Base-by-base conservation (phyloP, 768 basidiomycete species). In the Rhodotorula diobovata region DNA sequence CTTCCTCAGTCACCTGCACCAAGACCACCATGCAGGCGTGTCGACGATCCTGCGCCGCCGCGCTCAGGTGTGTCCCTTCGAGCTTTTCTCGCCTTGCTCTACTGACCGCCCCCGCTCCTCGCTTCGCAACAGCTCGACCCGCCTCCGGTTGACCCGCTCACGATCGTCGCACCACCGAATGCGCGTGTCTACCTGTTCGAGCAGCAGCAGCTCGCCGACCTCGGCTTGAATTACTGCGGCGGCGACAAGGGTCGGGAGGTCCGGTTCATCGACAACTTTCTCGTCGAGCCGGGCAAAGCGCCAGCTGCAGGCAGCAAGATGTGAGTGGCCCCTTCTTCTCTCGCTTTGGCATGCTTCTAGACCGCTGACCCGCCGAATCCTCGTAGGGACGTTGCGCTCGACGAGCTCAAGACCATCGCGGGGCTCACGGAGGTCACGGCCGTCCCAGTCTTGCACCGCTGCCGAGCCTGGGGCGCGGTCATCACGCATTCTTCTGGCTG, bases 1-100 rank as follows among this genome's bases (percentile, higher is more conserved):
- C 48, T 96, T 88, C 79, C 83, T 95, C 70, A 92, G 90, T 71
- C 95, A 98, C 79, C 85, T 89, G 75, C 95, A 96, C 77, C 94
- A 85, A 1, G 95, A 97, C 78, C 95, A 97, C 79, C 94, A 96
- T 78, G 85, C 89, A 51, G 94, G 95, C 15, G 79, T 94, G 45
- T 84, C 87, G 0, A 86, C 87, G 68, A 81, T 98, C 15, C 82
- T 98, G 28, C 82, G 86, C 1, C 86, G 88, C 81, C 85, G 95
- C 65, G 84, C 83, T 63, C 81, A 83, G 81, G 94, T 92, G 70
- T 53, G 83, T 80, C 51, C 12, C 21, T 77, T 71, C 30, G 34
- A 37, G 53, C 18, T 8, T 30, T n/a, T 11, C 39, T 21, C 30
- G 28, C 53, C 41, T 37, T 72, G 51, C 51, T n/a, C 10, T 7